Evolutionary conservation across 2,329 filamentous ascomycete genomes (phyloP).

Genomic region (Colletotrichum lini): DNA sequence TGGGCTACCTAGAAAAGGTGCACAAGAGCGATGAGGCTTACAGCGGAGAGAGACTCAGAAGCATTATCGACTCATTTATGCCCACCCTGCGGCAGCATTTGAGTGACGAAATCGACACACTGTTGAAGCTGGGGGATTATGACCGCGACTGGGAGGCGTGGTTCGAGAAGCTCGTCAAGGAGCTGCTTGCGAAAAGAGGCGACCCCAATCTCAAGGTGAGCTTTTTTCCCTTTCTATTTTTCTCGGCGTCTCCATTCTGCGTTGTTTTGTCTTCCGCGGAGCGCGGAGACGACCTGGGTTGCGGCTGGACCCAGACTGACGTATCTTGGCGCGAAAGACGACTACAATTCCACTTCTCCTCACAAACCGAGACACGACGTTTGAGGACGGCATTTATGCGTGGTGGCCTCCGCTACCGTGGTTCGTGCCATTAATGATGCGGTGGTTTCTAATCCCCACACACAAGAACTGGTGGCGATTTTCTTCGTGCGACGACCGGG

Average conservation of each 20-base stretch:
- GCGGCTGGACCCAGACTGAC: neutral
- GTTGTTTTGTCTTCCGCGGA: neutral
- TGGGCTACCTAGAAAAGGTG: slow-evolving; percentile 50
- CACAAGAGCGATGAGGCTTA: slow-evolving; percentile 48
- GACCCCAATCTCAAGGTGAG: slow-evolving; percentile 44
- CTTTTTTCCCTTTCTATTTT: neutral
- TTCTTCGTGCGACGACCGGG: slow-evolving; percentile 49
- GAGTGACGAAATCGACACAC: slow-evolving; percentile 55
- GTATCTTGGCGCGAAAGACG: slow-evolving; percentile 3
- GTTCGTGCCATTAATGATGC: slow-evolving; percentile 48
- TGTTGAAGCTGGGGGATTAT: slow-evolving; percentile 52
- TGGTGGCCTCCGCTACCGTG: slow-evolving; percentile 49
- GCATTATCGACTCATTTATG: slow-evolving; percentile 55
- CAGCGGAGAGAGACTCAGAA: slow-evolving; percentile 49
- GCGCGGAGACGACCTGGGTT: neutral
- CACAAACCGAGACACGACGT: slow-evolving; percentile 47
- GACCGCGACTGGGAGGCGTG: slow-evolving; percentile 53
- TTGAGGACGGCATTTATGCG: slow-evolving; percentile 45
- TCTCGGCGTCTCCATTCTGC: neutral
- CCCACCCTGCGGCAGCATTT: slow-evolving; percentile 54
- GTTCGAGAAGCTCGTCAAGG: slow-evolving; percentile 44
- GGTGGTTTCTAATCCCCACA: slow-evolving; percentile 52
- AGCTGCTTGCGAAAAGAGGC: slow-evolving; percentile 42
- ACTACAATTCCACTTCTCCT: slow-evolving; percentile 43
- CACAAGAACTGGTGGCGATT: slow-evolving; percentile 56